Evolutionary conservation across 1,284 basidiomycete species (phyloP).

Genomic region (Dichomitus squalens): DNA sequence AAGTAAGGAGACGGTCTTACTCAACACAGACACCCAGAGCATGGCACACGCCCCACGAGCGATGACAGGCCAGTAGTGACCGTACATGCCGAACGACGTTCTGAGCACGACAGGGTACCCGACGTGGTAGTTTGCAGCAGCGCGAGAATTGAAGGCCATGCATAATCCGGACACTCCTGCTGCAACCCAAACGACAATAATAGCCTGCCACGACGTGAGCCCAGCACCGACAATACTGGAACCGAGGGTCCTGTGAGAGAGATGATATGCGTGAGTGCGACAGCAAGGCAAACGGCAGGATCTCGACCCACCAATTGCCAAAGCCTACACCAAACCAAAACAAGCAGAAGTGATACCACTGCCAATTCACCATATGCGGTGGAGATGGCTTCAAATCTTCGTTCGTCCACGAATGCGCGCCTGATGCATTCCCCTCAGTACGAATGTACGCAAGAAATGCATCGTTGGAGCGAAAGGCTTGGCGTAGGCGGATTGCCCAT

Average conservation of each 20-base stretch:
- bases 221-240: slow-evolving; percentile 34
- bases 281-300: neutral
- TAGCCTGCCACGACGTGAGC: slow-evolving; percentile 36
- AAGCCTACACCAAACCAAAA: slow-evolving; percentile 32
- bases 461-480: slow-evolving; percentile 18
- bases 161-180: slow-evolving; percentile 28
- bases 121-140: slow-evolving; percentile 46
- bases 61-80: slow-evolving; percentile 43
- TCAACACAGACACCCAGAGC: slow-evolving; percentile 43
- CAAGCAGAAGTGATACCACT: slow-evolving; percentile 28
- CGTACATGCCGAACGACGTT: slow-evolving; percentile 48
- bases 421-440: slow-evolving; percentile 24
- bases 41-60: slow-evolving; percentile 46
- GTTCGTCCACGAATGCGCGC: slow-evolving; percentile 25
- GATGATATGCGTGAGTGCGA: neutral
- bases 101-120: slow-evolving; percentile 49
- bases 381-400: slow-evolving; percentile 30
- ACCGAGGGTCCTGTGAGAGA: slow-evolving; percentile 23
- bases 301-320: slow-evolving; percentile 25
- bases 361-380: slow-evolving; percentile 26
- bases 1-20: slow-evolving; percentile 11
- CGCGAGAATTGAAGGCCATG: slow-evolving; percentile 39
- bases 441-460: slow-evolving; percentile 24
- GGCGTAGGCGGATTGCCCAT: slow-evolving; percentile 22
- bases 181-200: slow-evolving; percentile 35